A percentile compares a stretch with the other conserved stretches of the same genome.
Conservation (phyloP, 2,329 filamentous ascomycete genomes). For the Calycina marina region DNA sequence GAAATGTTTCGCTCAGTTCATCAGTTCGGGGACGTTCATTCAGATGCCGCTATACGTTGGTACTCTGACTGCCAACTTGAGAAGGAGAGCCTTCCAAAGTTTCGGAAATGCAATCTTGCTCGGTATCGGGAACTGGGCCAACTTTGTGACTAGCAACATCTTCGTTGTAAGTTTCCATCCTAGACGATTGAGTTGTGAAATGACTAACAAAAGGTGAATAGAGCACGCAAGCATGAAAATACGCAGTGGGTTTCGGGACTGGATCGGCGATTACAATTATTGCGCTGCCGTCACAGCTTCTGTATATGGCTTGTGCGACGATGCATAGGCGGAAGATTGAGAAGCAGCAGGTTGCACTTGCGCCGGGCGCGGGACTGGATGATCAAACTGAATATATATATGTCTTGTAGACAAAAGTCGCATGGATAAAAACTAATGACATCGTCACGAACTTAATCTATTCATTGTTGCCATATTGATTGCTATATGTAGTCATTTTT, state of each 20-base stretch:
- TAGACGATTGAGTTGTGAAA: too few species aligned
- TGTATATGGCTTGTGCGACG: constrained; percentile 3
- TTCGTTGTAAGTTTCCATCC: constrained; percentile 26
- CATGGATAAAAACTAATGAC: too few species aligned
- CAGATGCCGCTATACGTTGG: constrained; percentile 23
- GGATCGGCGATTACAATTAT: constrained; percentile 21
- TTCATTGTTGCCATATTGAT: too few species aligned
- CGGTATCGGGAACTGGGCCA: constrained; percentile 30
- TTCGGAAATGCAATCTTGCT: constrained; percentile 28
- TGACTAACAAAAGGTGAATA: too few species aligned
- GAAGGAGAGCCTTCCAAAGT: constrained; percentile 26
- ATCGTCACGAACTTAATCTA: too few species aligned
- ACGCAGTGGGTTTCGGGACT: constrained; percentile 25
- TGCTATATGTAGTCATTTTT: too few species aligned
- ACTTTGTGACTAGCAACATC: constrained; percentile 27
- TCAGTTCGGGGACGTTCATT: constrained; percentile 24
- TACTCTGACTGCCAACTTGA: constrained; percentile 27
- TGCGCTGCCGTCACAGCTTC: constrained; percentile 2
- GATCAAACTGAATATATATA: constrained; percentile 9
- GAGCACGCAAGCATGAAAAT: constrained; percentile 26
- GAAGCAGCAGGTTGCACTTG: constrained; percentile 1
- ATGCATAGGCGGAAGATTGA: constrained; percentile 8
- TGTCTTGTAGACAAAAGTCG: constrained; percentile 5
- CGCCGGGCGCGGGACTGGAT: constrained; percentile 7
- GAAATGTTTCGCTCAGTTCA: constrained; percentile 25